These are phyloP conservation scores for Hypomontagnella submonticulosa DNA, from an alignment of 495 filamentous ascomycete genomes.

Conservation along the genomic window DNA sequence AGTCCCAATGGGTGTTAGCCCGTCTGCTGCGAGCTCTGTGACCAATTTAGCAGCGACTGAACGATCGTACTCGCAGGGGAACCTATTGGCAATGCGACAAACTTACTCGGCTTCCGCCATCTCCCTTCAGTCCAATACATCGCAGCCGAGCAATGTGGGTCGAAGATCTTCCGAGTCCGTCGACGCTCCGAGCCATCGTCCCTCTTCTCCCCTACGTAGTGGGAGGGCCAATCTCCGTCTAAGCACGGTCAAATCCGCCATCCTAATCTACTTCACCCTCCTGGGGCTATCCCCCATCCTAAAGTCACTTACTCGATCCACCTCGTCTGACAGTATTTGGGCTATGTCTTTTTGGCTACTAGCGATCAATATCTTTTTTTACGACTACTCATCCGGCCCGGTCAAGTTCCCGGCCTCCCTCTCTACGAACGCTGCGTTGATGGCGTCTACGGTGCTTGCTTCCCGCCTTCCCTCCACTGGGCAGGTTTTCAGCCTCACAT, in stretches of 20 bases:
- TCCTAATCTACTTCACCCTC: slow-evolving; percentile 91
- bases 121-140: slow-evolving; percentile 51
- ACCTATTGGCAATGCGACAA: slow-evolving; percentile 28
- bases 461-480: slow-evolving; percentile 87
- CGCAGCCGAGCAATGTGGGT: slow-evolving; percentile 47
- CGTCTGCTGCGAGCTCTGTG: slow-evolving; percentile 55
- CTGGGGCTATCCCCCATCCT: slow-evolving; percentile 93
- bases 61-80: slow-evolving; percentile 41
- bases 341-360: slow-evolving; percentile 93
- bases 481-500: slow-evolving; percentile 93
- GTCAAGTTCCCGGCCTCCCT: slow-evolving; percentile 80
- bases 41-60: slow-evolving; percentile 49
- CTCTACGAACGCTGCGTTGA: slow-evolving; percentile 93
- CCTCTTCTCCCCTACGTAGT: slow-evolving; percentile 42
- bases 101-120: slow-evolving; percentile 49
- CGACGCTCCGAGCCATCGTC: slow-evolving; percentile 37
- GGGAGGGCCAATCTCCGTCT: slow-evolving; percentile 54
- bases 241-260: slow-evolving; percentile 79
- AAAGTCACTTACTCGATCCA: slow-evolving; percentile 91
- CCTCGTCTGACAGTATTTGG: slow-evolving; percentile 93
- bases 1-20: slow-evolving; percentile 20
- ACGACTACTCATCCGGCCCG: slow-evolving; percentile 84
- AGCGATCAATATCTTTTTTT: slow-evolving; percentile 95
- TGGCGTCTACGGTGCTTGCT: slow-evolving; percentile 93
- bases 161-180: slow-evolving; percentile 40